These are phyloP conservation scores for Tarenaya hassleriana DNA, from an alignment of 345 rosid genomes.

Conservation along the genomic window DNA sequence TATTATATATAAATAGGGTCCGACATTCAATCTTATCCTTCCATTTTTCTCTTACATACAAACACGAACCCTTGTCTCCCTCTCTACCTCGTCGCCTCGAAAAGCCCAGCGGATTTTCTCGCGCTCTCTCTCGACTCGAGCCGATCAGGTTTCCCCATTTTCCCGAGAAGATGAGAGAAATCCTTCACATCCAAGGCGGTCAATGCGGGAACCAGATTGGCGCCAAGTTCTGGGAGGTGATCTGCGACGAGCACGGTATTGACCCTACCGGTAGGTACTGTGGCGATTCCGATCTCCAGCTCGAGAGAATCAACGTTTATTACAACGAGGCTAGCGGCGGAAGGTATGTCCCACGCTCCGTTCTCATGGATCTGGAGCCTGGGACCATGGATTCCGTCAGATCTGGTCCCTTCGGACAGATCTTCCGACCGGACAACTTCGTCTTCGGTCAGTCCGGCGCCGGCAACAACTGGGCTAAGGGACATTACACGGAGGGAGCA, in stretches of 20 bases:
- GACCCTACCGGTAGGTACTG: constrained; percentile 61
- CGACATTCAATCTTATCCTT: no score
- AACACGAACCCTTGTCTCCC: no score
- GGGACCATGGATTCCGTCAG: constrained; percentile 30
- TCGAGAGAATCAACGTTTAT: constrained; percentile 55
- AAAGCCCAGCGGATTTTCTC: background rate
- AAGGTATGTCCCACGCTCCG: constrained; percentile 28
- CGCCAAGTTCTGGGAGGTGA: constrained; percentile 93
- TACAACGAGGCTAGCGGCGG: constrained; percentile 29
- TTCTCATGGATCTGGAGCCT: constrained; percentile 27
- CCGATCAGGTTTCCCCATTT: background rate
- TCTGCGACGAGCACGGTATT: constrained; percentile 83
- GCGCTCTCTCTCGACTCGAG: background rate
- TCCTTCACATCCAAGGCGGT: constrained; percentile 85
- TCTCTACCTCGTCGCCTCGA: no score
- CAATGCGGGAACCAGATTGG: constrained; percentile 96
- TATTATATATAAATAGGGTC: no score
- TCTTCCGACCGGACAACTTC: constrained; percentile 29
- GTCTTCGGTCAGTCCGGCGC: constrained; percentile 27
- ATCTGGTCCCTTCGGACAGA: constrained; percentile 28
- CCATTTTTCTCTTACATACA: no score
- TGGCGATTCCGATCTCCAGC: constrained; percentile 54
- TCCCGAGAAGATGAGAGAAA: constrained; percentile 65
- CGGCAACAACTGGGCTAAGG: constrained; percentile 25
- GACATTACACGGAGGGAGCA: constrained; percentile 27